Evolutionary conservation across 2,329 filamentous ascomycete species (phyloP).

Genomic region (Fusarium tjaetaba): DNA sequence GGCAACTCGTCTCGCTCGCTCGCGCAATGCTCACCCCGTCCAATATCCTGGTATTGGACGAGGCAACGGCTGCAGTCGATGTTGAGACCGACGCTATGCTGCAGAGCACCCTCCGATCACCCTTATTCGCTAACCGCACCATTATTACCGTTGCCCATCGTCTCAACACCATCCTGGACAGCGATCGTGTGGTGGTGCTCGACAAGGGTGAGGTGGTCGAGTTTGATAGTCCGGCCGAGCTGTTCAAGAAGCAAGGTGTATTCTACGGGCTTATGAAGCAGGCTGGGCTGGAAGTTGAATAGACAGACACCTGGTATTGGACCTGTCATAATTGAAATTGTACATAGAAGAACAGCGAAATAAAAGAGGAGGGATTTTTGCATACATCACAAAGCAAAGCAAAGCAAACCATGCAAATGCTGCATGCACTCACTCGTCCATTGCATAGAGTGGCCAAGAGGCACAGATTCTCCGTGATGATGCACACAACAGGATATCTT

Average conservation of each 20-base stretch:
- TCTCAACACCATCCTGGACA: slow-evolving; percentile 94
- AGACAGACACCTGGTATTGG: background rate
- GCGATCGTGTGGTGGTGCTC: slow-evolving; percentile 91
- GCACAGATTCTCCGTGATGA: too few relatives aligned
- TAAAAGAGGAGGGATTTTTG: slow-evolving; percentile 18
- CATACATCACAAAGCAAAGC: background rate
- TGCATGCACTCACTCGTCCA: background rate
- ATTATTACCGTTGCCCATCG: slow-evolving; percentile 99
- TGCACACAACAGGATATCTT: background rate
- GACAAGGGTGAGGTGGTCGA: slow-evolving; percentile 91
- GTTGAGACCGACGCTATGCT: slow-evolving; percentile 75
- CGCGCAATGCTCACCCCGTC: slow-evolving; percentile 93
- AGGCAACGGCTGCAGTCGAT: slow-evolving; percentile 85
- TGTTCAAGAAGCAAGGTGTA: slow-evolving; percentile 78
- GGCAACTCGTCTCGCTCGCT: slow-evolving; percentile 92
- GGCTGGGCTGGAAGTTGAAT: slow-evolving; percentile 74
- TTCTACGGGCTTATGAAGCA: slow-evolving; percentile 95
- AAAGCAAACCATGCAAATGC: background rate
- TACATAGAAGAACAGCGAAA: slow-evolving; percentile 13
- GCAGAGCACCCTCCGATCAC: slow-evolving; percentile 70
- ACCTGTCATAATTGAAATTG: slow-evolving; percentile 15
- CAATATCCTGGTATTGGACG: slow-evolving; percentile 96
- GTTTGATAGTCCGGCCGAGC: slow-evolving; percentile 85
- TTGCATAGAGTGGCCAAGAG: too few relatives aligned
- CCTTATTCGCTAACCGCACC: slow-evolving; percentile 85